Evolutionary conservation across 305 asterid genomes (phyloP), one percentile per base, ranked within the genome.

Genomic region (Plantago coronopus): DNA sequence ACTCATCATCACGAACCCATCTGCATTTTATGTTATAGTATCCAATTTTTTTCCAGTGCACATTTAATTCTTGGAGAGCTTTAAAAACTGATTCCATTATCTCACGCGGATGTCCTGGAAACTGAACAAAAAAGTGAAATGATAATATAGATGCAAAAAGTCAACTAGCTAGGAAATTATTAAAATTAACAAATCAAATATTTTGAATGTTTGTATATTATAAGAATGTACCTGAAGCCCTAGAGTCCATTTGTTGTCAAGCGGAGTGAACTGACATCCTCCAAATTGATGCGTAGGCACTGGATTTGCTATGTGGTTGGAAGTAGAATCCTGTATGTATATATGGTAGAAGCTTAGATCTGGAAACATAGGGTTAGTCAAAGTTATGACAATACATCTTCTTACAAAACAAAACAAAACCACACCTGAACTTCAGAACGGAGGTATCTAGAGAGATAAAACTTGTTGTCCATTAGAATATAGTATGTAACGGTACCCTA

Each of bases 401-500:
- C 37, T 42, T 42, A 10, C 4, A 23, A 25, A 22, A 42, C 6
- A 44, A 19, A 59, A 29, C 29, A 27, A 6, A 69, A 63, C 21
- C 84, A 48, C 54, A 27, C 95, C 76, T 83, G 87, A 69, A 87
- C 97, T 81, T 77, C 47, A 89, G 71, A 62, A 71, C 75, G 47
- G 82, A 80, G 74, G 91, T n/a, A n/a, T n/a, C n/a, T n/a, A n/a
- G n/a, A n/a, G n/a, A n/a, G n/a, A n/a, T n/a, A n/a, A n/a, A n/a
- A 81, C 44, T 78, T 82, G 72, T 80, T 91, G 73, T 88, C 98
- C 34, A 79, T 68, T 74, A 88, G 73, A 72, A 91, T 73, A 79
- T 91, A 88, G 69, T 91, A 91, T 61, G 98, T 85, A 62, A 91
- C 96, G 21, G 98, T 91, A 63, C 93, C 95, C 96, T 91, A 82